Base-by-base conservation (phyloP, 345 rosid genomes). In the Salix caprea region DNA sequence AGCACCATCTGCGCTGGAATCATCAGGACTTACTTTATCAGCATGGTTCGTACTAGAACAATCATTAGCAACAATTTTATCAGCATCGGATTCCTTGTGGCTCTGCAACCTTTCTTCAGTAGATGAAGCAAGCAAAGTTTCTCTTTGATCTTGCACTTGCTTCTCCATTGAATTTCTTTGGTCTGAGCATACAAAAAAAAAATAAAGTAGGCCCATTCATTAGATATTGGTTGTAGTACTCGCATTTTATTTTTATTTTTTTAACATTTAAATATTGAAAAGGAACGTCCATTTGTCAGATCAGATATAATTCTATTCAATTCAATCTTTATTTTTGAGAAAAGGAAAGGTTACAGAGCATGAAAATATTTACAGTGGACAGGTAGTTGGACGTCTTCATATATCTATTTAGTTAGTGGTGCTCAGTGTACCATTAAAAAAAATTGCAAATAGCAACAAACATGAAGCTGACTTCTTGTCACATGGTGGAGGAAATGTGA, bases 101-200 rank as follows among this genome's bases (percentile, higher is more conserved):
- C 72, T 85, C 76, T 82, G 90, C 67, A 79, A 64, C 72, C 82
- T 85, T 69, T 87, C 93, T 77, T 87, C 88, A 66, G 85, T 78
- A 65, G 89, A 86, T 81, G 93, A 88, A 37, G 89, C 87, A 85
- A 85, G 82, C 65, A 86, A 82, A 78, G 85, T 74, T 83, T 84
- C 87, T 58, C 79, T 75, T 75, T 84, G 86, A 80, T 83, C 89
- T 61, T 86, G 89, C 30, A 76, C 83, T 61, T 67, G 85, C 67
- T 86, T 89, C 76, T 91, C 91, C 52, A 78, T 72, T 75, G 80
- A 84, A 74, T 85, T 85, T 80, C 79, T 88, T 84, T 85, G 78
- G 65, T 87, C 99, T 92, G 83, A 50, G 79, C 56, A 71, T 30
- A 73, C 19, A 76, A 50, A 65, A 26, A 65, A 26, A 70, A n/a